These are phyloP conservation scores for Alternaria tenuissima DNA, from an alignment of 2,329 filamentous ascomycete species.

Conservation along the genomic window DNA sequence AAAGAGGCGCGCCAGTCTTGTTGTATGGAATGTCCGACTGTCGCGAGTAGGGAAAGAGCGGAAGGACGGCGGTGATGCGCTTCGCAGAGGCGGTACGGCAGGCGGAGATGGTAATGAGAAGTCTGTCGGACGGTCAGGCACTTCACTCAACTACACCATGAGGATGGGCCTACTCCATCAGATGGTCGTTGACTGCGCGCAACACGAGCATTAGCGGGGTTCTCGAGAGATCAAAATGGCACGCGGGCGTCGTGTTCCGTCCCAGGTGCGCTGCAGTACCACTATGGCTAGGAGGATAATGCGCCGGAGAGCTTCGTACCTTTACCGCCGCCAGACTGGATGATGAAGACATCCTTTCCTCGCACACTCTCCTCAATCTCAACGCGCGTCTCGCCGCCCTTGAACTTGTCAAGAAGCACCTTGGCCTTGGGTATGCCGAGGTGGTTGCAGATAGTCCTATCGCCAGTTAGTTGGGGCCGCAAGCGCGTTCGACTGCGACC, in stretches of 20 bases:
- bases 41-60: conserved; percentile 94
- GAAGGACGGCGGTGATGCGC: conserved; percentile 90
- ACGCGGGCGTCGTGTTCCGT: background rate
- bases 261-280: conserved; percentile 7
- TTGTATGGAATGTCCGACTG: conserved; percentile 98
- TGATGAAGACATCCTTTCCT: conserved; percentile 96
- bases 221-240: conserved; percentile 4
- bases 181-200: conserved; percentile 81
- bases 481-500: conserved; percentile 8
- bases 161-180: conserved; percentile 71
- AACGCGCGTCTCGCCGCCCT: conserved; percentile 91
- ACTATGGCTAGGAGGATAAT: conserved; percentile 1
- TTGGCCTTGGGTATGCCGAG: conserved; percentile 87
- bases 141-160: conserved; percentile 32
- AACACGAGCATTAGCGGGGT: conserved; percentile 25
- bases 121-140: conserved; percentile 49
- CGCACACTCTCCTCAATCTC: conserved; percentile 97
- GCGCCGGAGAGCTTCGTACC: conserved; percentile 22
- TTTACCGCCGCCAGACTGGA: conserved; percentile 89
- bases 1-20: conserved; percentile 88
- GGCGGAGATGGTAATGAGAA: conserved; percentile 97
- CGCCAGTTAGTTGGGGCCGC: conserved; percentile 14
- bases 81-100: conserved; percentile 95
- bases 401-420: conserved; percentile 89
- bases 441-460: conserved; percentile 77